A percentile compares a stretch with the other conserved stretches of the same genome.
phyloP scores from a whole-genome alignment of 2,329 filamentous ascomycete genomes.

The Hymenoscyphus repandus region DNA sequence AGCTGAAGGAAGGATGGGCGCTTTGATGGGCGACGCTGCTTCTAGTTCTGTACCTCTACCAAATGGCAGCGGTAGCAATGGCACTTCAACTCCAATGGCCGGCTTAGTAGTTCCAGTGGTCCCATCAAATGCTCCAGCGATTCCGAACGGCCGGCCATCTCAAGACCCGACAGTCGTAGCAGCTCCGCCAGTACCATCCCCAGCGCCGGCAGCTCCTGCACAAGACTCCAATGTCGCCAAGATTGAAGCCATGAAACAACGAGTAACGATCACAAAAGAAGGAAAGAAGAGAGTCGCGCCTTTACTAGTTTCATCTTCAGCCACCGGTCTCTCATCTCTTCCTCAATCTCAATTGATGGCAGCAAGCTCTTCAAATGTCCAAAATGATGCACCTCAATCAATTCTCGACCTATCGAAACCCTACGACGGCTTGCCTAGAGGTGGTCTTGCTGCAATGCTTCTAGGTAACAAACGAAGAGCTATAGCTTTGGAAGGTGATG shows the following conservation, averaged over 20 bases:
- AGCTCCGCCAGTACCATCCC: slow-evolving; percentile 28
- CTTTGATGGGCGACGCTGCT: slow-evolving; percentile 83
- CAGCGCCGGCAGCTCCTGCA: slow-evolving; percentile 31
- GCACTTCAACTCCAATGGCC: slow-evolving; percentile 20
- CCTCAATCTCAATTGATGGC: slow-evolving; percentile 86
- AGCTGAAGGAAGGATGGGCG: slow-evolving; percentile 93
- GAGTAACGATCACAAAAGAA: slow-evolving; percentile 92
- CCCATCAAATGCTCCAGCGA: slow-evolving; percentile 9
- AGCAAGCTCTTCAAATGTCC: slow-evolving; percentile 59
- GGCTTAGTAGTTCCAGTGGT: slow-evolving; percentile 1
- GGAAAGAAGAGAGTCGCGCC: slow-evolving; percentile 95
- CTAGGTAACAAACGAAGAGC: slow-evolving; percentile 92
- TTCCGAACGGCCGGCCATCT: slow-evolving; percentile 22
- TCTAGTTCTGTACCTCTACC: slow-evolving; percentile 25
- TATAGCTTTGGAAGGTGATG: slow-evolving; percentile 66
- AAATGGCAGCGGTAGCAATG: slow-evolving; percentile 26
- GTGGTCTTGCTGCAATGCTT: slow-evolving; percentile 78
- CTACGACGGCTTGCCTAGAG: slow-evolving; percentile 86
- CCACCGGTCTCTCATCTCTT: slow-evolving; percentile 78
- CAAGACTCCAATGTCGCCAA: slow-evolving; percentile 51
- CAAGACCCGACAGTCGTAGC: slow-evolving; percentile 35
- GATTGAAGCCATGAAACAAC: slow-evolving; percentile 72
- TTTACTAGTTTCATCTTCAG: slow-evolving; percentile 83
- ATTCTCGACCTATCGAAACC: slow-evolving; percentile 89
- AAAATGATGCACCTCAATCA: slow-evolving; percentile 71